Evolutionary conservation across 1,284 basidiomycete genomes (phyloP).

Genomic region (Trichosporon sp.): DNA sequence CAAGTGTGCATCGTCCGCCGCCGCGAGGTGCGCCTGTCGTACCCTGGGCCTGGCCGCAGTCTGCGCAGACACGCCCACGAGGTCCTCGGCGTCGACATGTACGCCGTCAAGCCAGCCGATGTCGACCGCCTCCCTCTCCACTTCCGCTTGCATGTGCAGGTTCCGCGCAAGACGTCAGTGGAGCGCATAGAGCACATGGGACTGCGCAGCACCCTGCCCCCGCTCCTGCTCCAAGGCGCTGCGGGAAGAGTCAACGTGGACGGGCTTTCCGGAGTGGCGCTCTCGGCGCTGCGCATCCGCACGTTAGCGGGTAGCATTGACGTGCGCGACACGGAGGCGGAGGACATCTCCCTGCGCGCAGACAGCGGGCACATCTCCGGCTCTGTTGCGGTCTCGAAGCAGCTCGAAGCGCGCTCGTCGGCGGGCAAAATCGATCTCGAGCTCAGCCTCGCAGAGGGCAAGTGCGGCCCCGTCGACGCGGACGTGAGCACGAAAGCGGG

Average conservation of each 20-base stretch:
- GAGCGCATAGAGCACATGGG: neutral
- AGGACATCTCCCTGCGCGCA: conserved; percentile 18
- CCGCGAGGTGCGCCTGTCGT: neutral
- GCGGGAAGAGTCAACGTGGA: conserved; percentile 21
- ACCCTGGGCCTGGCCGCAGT: neutral
- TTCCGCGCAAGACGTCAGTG: conserved; percentile 18
- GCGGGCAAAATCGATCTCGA: conserved; percentile 30
- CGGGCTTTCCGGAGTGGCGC: conserved; percentile 18
- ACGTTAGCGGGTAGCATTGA: conserved; percentile 22
- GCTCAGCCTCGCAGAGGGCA: too few species aligned
- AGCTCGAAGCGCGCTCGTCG: neutral
- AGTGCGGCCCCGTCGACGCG: too few species aligned
- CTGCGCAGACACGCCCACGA: neutral
- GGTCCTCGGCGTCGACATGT: conserved; percentile 27
- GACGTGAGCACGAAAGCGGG: conserved; percentile 13
- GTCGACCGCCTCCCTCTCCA: neutral
- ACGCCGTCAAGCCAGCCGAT: neutral
- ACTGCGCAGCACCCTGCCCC: conserved; percentile 16
- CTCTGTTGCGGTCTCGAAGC: conserved; percentile 18
- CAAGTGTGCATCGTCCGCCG: conserved; percentile 30
- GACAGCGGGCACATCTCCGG: conserved; percentile 18
- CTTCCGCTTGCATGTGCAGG: conserved; percentile 31
- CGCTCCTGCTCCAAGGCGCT: conserved; percentile 22
- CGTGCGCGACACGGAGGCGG: conserved; percentile 24
- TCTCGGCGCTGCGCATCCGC: conserved; percentile 21